These are phyloP conservation scores for Colletotrichum lini DNA, from an alignment of 2,329 filamentous ascomycete species.

Conservation along the genomic window DNA sequence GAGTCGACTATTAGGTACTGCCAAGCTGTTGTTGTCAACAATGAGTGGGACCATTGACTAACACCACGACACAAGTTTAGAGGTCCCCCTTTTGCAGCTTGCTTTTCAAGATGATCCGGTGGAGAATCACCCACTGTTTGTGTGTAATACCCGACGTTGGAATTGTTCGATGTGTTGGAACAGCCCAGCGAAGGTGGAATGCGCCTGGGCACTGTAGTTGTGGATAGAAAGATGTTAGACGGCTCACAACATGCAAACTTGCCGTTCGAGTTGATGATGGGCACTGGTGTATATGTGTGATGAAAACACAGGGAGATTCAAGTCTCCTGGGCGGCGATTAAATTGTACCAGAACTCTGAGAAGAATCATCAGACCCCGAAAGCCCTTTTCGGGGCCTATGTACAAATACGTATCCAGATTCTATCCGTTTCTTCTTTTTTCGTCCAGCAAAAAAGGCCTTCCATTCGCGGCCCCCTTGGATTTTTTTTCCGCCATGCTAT, in stretches of 20 bases:
- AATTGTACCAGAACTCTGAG: constrained; percentile 35
- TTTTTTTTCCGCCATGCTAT: constrained; percentile 39
- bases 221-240: neutral
- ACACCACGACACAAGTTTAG: constrained; percentile 14
- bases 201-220: neutral
- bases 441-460: constrained; percentile 30
- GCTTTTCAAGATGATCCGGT: neutral
- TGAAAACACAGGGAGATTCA: constrained; percentile 29
- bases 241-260: neutral
- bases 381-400: constrained; percentile 28
- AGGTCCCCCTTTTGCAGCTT: neutral
- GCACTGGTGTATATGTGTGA: neutral
- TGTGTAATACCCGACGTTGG: constrained; percentile 16
- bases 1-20: constrained; percentile 36
- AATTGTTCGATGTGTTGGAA: neutral
- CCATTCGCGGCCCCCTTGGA: constrained; percentile 25
- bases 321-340: constrained; percentile 38
- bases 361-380: constrained; percentile 27
- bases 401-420: constrained; percentile 37
- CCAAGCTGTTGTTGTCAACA: constrained; percentile 28
- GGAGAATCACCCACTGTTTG: neutral
- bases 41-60: constrained; percentile 32
- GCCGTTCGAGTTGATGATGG: no score
- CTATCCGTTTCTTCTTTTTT: constrained; percentile 37
- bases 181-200: neutral